phyloP scores from a whole-genome alignment of 1,284 basidiomycete genomes.

The Marasmius oreades region DNA sequence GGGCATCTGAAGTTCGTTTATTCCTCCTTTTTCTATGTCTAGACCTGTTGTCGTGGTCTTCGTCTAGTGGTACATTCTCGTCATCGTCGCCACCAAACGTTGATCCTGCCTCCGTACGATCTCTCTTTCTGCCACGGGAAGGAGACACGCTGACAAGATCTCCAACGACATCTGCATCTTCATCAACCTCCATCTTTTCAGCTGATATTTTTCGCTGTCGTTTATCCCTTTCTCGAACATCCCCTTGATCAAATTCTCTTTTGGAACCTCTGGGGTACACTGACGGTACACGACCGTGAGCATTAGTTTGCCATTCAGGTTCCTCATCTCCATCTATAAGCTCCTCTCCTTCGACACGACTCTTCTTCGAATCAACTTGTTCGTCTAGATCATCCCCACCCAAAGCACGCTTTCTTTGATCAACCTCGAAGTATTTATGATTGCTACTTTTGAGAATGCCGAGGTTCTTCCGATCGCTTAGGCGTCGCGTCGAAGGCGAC shows the following conservation, averaged over 20 bases:
- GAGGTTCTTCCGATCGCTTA: constrained; percentile 21
- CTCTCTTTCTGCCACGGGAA: constrained; percentile 72
- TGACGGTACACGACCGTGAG: constrained; percentile 15
- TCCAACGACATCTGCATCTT: constrained; percentile 31
- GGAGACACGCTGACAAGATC: constrained; percentile 17
- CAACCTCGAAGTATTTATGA: constrained; percentile 23
- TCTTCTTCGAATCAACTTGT: constrained; percentile 42
- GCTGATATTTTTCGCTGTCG: constrained; percentile 46
- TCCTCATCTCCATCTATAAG: constrained; percentile 44
- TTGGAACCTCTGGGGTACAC: constrained; percentile 39
- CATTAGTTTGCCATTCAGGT: constrained; percentile 35
- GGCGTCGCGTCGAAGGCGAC: constrained; percentile 18
- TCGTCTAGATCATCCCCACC: constrained; percentile 35
- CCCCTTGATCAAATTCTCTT: constrained; percentile 39
- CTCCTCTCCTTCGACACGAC: constrained; percentile 44
- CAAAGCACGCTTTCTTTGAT: constrained; percentile 25
- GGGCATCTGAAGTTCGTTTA: constrained; percentile 44
- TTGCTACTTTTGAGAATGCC: constrained; percentile 22
- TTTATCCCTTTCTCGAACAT: constrained; percentile 35
- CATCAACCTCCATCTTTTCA: constrained; percentile 43
- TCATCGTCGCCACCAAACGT: constrained; percentile 65
- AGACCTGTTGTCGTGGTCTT: constrained; percentile 31
- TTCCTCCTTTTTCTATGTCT: constrained; percentile 47
- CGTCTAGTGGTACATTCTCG: constrained; percentile 34
- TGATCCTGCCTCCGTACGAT: constrained; percentile 68